Base-by-base conservation (phyloP, 306 rosid genomes). In the Fragaria vesca region DNA sequence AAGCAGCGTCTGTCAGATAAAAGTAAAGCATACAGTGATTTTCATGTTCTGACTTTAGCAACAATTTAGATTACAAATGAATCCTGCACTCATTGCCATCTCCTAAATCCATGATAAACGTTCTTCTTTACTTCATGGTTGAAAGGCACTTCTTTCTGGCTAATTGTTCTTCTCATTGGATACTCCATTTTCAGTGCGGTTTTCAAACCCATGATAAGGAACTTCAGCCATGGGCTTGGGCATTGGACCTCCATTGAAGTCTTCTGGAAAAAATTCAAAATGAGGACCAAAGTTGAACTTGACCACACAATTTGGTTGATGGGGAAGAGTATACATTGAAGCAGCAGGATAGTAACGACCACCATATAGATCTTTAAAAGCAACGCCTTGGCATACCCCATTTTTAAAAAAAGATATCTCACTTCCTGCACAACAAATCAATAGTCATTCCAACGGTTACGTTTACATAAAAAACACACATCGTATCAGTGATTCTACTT, bases 281-380 rank as follows among this genome's bases (percentile, higher is more conserved):
- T 96, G 88, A 3, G 97, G 99, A 80, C 99, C 97, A 40, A 96
- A 96, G 86, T 96, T 96, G 93, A 96, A 96, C 89, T 86, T 89
- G 68, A 96, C 96, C 8, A 81, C 82, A 88, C 99, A 96, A 83
- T 91, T 96, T 51, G 93, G 91, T 81, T 91, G 97, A 83, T 87
- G 88, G 61, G 99, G 99, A 47, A 91, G 94, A 34, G 97, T 96
- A 77, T 78, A 93, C 98, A 96, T 90, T 70, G 99, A 96, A 67
- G 99, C 98, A 71, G 97, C 97, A 55, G 97, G 99, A 76, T 93
- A 93, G 79, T 96, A 93, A 36, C 90, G 92, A 66, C 99, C 99
- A 36, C 97, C 99, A n/a, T 78, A 83, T 36, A 93, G 87, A 84
- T 93, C 98, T 77, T 88, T 88, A 84, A 90, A 96, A 75, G 97